Base-by-base conservation (phyloP, 2,329 filamentous ascomycete species). In the Orbilia quercus region DNA sequence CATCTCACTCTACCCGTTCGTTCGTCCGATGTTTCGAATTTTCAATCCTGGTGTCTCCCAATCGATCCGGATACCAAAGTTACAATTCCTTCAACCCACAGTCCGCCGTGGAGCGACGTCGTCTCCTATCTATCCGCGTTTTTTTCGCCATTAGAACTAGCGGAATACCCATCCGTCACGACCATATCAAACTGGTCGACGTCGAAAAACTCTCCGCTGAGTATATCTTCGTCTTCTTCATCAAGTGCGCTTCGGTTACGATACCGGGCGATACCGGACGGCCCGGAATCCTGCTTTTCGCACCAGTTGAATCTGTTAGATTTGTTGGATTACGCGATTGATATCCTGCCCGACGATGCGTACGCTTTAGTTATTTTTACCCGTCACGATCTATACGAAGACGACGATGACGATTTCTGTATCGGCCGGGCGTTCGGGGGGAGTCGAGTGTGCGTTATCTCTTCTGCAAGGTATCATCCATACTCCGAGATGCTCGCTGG, bases 371-470 rank as follows among this genome's bases (percentile, higher is more conserved):
- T 88, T 0, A 78, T 90, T 36, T 77, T 90, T 0, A 80, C 85
- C 0, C 80, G 87, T 34, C 84, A 89, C n/a, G 88, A 90, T 77
- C 79, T 90, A 12, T 90, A 87, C 76, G 87, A 90, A 76, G 84
- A 84, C 54, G 86, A 88, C 0, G 85, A 89, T 0, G 89, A 90
- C 70, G 84, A 87, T 18, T 91, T 90, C 76, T 87, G 85, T 59
- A 89, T 88, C 73, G 89, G 88, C 0, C 80, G 88, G 25, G 88
- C 89, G 0, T 91, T 88, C 77, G 89, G 89, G 0, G 86, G 84
- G 0, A 87, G 85, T 66, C 82, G 88, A 2, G 84, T 91, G 1
- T 84, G 84, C 0, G 84, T 90, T 0, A 85, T 91, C 0, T 87
- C 85, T 0, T 84, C 82, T 0, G 87, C 88, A 7, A 81, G 89